Conservation (phyloP, 106 monocot species). For the Vanilla planifolia region DNA sequence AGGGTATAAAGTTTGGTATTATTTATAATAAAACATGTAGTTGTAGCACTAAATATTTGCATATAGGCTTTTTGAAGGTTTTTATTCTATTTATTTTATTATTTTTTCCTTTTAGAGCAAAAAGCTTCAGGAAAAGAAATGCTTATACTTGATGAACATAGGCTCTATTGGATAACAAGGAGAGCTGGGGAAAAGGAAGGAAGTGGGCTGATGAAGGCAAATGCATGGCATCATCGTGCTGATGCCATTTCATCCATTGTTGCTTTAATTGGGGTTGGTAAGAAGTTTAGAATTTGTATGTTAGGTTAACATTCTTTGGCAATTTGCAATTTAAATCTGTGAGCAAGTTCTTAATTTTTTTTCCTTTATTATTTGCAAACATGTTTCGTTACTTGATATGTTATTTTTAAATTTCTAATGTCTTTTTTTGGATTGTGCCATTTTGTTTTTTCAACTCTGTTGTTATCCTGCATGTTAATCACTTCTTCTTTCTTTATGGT, state of each 20-base stretch:
- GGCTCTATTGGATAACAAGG: conserved; percentile 96
- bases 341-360: neutral
- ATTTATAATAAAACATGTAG: no score
- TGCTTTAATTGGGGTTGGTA: conserved; percentile 96
- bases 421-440: neutral
- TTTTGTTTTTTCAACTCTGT: neutral
- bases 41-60: no score
- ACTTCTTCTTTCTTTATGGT: no score
- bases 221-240: conserved; percentile 96
- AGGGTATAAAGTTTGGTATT: conserved; percentile 88
- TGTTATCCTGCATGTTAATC: neutral
- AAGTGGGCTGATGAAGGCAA: conserved; percentile 93
- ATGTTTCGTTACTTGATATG: neutral
- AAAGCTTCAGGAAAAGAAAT: conserved; percentile 4
- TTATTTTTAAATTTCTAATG: neutral
- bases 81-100: neutral
- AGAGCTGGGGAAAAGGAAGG: conserved; percentile 85
- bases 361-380: neutral
- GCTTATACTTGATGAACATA: conserved; percentile 14
- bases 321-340: neutral
- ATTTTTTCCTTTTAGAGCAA: neutral
- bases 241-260: conserved; percentile 94
- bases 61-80: neutral
- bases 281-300: conserved; percentile 8
- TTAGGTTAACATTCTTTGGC: neutral